Conservation (phyloP, 2,329 filamentous ascomycete species). For the Fusarium acutatum region DNA sequence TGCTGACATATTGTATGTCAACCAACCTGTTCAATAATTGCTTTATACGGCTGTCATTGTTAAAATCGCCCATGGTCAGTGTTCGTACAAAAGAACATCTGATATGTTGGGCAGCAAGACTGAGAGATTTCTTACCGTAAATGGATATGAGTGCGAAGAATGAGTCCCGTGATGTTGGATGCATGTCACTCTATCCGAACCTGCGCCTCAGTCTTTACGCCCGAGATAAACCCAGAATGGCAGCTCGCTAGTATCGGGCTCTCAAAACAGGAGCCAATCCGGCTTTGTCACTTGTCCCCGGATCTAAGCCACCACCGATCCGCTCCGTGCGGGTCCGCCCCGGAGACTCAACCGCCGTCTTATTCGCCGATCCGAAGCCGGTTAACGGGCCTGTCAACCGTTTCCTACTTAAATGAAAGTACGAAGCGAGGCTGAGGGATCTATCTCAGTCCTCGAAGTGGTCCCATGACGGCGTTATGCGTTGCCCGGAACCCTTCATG, state of each 20-base stretch:
- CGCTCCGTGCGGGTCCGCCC: slow-evolving; percentile 23
- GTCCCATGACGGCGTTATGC: slow-evolving; percentile 1
- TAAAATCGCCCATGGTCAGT: background rate
- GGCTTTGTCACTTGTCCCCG: background rate
- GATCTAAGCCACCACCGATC: slow-evolving; percentile 39
- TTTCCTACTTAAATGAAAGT: slow-evolving; percentile 7
- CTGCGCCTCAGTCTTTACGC: slow-evolving; percentile 31
- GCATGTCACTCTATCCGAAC: background rate
- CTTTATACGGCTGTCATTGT: background rate
- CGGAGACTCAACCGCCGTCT: slow-evolving; percentile 11
- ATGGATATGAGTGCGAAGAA: slow-evolving; percentile 8
- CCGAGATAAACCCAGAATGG: slow-evolving; percentile 30
- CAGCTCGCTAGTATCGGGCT: slow-evolving; percentile 2
- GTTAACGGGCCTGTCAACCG: background rate
- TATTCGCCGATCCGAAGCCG: slow-evolving; percentile 28
- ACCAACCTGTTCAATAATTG: background rate
- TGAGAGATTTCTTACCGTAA: background rate
- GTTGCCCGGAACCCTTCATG: background rate
- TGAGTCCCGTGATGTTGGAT: slow-evolving; percentile 20
- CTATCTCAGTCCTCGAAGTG: background rate
- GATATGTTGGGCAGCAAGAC: slow-evolving; percentile 8
- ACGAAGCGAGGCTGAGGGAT: slow-evolving; percentile 10
- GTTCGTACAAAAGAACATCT: background rate
- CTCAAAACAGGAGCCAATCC: background rate
- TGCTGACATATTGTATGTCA: background rate